phyloP scores from a whole-genome alignment of 2,329 filamentous ascomycete species.

The Fusarium hainanense region DNA sequence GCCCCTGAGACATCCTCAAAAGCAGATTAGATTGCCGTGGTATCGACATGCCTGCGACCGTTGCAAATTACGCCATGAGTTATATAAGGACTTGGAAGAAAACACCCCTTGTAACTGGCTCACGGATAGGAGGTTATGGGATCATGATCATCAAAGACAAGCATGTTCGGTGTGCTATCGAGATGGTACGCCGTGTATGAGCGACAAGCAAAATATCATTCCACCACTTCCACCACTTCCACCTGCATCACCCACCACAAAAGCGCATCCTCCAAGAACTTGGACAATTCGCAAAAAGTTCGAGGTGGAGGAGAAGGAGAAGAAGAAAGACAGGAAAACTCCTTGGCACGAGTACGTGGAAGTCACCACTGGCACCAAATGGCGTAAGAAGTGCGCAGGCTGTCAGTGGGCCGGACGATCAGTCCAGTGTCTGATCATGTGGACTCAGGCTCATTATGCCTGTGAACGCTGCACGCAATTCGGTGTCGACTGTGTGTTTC shows the following conservation, averaged over 20 bases:
- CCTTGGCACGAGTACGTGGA: constrained; percentile 15
- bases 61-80: constrained; percentile 4
- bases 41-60: constrained; percentile 37
- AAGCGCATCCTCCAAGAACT: not conserved
- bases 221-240: not conserved
- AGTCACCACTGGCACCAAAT: not conserved
- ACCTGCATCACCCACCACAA: not conserved
- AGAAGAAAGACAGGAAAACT: not conserved
- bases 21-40: constrained; percentile 18
- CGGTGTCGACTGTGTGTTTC: constrained; percentile 46
- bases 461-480: constrained; percentile 46
- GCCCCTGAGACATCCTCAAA: constrained; percentile 5
- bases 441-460: not conserved
- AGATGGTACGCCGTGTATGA: constrained; percentile 16
- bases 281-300: constrained; percentile 15
- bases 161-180: constrained; percentile 14
- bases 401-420: constrained; percentile 3
- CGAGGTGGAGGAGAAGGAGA: not conserved
- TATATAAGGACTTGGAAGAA: not conserved
- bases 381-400: constrained; percentile 24
- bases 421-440: constrained; percentile 11
- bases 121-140: constrained; percentile 22
- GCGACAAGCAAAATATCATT: constrained; percentile 7
- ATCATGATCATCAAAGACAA: not conserved
- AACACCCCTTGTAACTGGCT: constrained; percentile 27